Evolutionary conservation across 1,284 basidiomycete genomes (phyloP), one percentile per base, ranked within the genome.

Genomic region (Cerioporus squamosus): DNA sequence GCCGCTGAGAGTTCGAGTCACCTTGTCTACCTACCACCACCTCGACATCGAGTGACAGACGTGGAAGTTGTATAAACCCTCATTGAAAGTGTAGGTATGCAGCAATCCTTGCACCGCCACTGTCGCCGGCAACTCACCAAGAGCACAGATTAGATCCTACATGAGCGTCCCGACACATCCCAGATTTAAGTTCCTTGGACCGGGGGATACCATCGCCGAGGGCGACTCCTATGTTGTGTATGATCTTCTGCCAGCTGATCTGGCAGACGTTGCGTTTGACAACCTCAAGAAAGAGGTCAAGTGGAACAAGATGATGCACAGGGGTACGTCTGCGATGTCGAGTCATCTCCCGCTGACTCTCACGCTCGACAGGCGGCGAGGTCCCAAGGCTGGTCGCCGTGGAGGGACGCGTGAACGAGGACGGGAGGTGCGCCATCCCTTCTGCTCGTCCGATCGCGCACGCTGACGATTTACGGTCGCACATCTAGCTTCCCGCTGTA

Each of bases 361-460:
- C 14, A 36, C 7, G 7, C n/a, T 10, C 12, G 26, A 8, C 63
- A 89, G 88, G 89, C 23, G 89, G 90, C 3, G 87, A 91, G 69
- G 90, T 92, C 5, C 90, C 90, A 0, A 77, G 90, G 58, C 75
- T 87, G 2, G 87, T 91, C 22, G 88, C 90, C 0, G 87, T 90
- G 26, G 79, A 91, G 71, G 90, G 89, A 14, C 75, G 81, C 40
- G 72, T 90, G 15, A 74, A 70, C 26, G 70, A 77, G 39, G 87
- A 90, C 68, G 87, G 87, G 52, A 88, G 86, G 88, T 85, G 62
- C 48, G 69, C 26, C 26, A 5, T 29, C 9, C 26, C 26, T 9
- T 29, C 26, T 55, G 40, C n/a, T 18, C 7, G 17, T n/a, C 40
- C 26, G 33, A 44, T 15, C 17, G 17, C 23, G 15, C 3, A 0